phyloP scores from a whole-genome alignment of 192 early-diverging fungal species.

The Gigaspora rosea region DNA sequence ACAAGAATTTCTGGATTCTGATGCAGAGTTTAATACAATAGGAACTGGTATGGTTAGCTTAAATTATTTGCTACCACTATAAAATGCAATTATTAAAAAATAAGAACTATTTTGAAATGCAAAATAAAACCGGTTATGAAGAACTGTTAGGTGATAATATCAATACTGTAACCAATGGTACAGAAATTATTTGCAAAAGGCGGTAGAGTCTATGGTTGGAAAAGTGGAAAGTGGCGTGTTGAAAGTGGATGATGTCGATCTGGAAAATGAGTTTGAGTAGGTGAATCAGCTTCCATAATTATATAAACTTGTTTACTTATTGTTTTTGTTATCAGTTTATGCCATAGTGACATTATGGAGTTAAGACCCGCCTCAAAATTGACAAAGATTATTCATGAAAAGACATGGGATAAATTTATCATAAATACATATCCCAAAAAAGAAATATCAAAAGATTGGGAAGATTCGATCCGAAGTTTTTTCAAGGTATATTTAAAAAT shows the following conservation, averaged over 20 bases:
- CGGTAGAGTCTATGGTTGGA: conserved; percentile 14
- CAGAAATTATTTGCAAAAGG: conserved; percentile 27
- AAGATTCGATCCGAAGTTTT: conserved; percentile 13
- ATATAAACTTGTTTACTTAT: conserved; percentile 16
- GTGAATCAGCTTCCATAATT: conserved; percentile 10
- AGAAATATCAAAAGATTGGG: conserved; percentile 16
- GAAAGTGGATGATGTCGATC: conserved; percentile 10
- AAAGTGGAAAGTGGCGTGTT: conserved; percentile 11
- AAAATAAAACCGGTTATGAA: not conserved
- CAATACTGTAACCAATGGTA: conserved; percentile 4
- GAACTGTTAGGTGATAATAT: not conserved
- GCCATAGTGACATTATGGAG: conserved; percentile 23
- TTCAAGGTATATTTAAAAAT: conserved; percentile 29
- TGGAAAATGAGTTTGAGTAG: conserved; percentile 25
- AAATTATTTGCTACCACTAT: conserved; percentile 16
- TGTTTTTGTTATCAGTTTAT: conserved; percentile 20
- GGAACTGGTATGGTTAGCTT: conserved; percentile 22
- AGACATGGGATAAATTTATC: conserved; percentile 6
- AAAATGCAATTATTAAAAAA: too few relatives aligned
- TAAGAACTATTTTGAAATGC: not conserved
- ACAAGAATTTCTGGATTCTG: conserved; percentile 22
- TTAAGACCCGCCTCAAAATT: conserved; percentile 11
- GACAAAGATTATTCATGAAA: conserved; percentile 21
- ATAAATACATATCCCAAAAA: conserved; percentile 21
- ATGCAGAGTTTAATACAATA: conserved; percentile 20